Base-by-base conservation (phyloP, 1,284 basidiomycete genomes). In the Singerocomus rubriflavus region DNA sequence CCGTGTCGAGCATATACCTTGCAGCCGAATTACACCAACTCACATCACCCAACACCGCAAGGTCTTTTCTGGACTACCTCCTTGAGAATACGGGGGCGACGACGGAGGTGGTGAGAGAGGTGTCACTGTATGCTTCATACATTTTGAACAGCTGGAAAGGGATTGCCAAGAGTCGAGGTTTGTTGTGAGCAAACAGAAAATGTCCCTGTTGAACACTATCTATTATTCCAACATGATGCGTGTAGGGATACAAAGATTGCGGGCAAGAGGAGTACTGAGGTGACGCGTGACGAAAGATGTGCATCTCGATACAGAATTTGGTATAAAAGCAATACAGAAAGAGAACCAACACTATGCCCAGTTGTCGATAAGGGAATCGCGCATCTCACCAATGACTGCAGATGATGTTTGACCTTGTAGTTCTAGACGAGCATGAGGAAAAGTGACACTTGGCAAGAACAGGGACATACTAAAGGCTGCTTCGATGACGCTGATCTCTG, bases 401-500 rank as follows among this genome's bases (percentile, higher is more conserved):
- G 84, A 81, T 14, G 85, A 86, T 48, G 84, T 85, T 64, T 92
- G 91, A 49, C 92, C 93, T 80, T 93, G 91, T 44, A 96, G 77
- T 72, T 93, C 91, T 93, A 71, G 11, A 5, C 5, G 17, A 17
- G 33, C 3, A 37, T 55, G 30, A 52, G 50, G 9, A 14, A 37
- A 36, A 37, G 47, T 25, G 17, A 21, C 36, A 11, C 36, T 32
- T 44, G 30, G 33, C n/a, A 52, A 27, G 54, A n/a, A 48, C 14
- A 26, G 34, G 16, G 27, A 78, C 90, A 64, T 62, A 93, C 92
- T 95, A 81, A 99, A 99, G 33, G 93, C 82, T 33, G 94, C 93
- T 71, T 99, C 97, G 60, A 99, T 97, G 45, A 99, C 97, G 62
- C 88, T 92, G 68, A 98, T 92, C 73, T 99, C 97, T 46, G 96